Evolutionary conservation across 495 filamentous ascomycete genomes (phyloP).

Genomic region (Lasiosphaeria miniovina): DNA sequence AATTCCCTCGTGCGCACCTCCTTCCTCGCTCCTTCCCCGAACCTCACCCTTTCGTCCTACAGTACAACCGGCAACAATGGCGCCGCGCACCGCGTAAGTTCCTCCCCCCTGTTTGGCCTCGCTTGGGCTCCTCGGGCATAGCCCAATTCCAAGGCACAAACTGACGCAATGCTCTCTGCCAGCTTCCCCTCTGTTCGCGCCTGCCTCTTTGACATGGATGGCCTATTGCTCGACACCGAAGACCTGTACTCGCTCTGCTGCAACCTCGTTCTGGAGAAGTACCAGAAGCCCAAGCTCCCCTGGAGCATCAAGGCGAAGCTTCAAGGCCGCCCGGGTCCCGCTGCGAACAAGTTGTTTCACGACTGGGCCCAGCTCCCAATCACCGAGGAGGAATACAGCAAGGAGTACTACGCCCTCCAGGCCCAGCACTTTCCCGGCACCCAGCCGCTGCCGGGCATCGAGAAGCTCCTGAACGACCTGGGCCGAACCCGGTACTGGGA

Average conservation of each 20-base stretch:
- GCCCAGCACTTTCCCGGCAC: constrained; percentile 66
- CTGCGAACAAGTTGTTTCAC: constrained; percentile 50
- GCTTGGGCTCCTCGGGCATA: not conserved
- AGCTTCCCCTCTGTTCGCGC: constrained; percentile 79
- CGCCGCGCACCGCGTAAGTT: constrained; percentile 41
- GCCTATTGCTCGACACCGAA: constrained; percentile 89
- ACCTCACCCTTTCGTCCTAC: not conserved
- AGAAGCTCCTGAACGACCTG: constrained; percentile 59
- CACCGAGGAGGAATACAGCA: constrained; percentile 57
- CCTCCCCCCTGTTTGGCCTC: constrained; percentile 3
- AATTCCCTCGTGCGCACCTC: not conserved
- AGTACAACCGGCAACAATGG: constrained; percentile 27
- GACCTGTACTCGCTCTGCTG: constrained; percentile 84
- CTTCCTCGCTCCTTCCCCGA: too few species aligned
- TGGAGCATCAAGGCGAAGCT: constrained; percentile 94
- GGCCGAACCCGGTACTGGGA: constrained; percentile 47
- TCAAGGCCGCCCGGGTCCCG: constrained; percentile 82
- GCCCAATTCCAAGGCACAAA: too few species aligned
- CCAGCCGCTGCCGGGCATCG: constrained; percentile 75
- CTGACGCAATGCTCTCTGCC: not conserved
- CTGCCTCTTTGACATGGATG: constrained; percentile 99
- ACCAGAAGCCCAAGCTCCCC: constrained; percentile 68
- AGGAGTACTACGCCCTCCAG: constrained; percentile 60
- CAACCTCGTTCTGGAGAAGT: constrained; percentile 73
- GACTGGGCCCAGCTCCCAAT: constrained; percentile 90